These are phyloP conservation scores for Nemania abortiva DNA, from an alignment of 2,329 filamentous ascomycete genomes.

Conservation along the genomic window DNA sequence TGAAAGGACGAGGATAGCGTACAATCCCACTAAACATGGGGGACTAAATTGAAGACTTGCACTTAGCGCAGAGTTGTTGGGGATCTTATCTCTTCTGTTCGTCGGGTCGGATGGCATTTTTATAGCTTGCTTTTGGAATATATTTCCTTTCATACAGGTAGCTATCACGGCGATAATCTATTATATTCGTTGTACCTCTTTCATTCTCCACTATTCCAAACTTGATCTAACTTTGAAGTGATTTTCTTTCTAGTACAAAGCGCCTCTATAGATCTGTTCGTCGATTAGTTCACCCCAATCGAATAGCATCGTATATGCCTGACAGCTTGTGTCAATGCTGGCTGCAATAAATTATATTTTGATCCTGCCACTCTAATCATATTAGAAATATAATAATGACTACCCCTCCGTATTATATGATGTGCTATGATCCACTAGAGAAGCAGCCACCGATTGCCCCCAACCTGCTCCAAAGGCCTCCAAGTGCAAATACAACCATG, in stretches of 20 bases:
- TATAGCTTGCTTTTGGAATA: no score
- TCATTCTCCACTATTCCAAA: no score
- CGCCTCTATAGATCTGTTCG: not conserved
- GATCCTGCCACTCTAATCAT: not conserved
- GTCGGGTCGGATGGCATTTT: no score
- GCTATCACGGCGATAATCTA: no score
- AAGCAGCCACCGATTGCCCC: not conserved
- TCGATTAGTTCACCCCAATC: not conserved
- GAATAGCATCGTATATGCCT: not conserved
- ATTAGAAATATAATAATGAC: not conserved
- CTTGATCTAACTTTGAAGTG: no score
- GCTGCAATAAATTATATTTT: not conserved
- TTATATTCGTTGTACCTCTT: no score
- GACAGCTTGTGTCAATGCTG: not conserved
- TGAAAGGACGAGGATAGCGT: no score
- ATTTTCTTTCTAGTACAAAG: not conserved
- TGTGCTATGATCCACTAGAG: not conserved
- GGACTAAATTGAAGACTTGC: no score
- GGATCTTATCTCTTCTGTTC: no score
- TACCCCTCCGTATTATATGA: not conserved
- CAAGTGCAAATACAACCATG: conserved; percentile 10
- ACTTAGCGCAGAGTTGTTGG: no score
- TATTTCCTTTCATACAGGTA: no score
- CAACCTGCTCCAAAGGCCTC: not conserved
- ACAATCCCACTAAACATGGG: no score